Evolutionary conservation across 1,284 basidiomycete genomes (phyloP), one percentile per base, ranked within the genome.

Genomic region (Fomitopsis palustris): DNA sequence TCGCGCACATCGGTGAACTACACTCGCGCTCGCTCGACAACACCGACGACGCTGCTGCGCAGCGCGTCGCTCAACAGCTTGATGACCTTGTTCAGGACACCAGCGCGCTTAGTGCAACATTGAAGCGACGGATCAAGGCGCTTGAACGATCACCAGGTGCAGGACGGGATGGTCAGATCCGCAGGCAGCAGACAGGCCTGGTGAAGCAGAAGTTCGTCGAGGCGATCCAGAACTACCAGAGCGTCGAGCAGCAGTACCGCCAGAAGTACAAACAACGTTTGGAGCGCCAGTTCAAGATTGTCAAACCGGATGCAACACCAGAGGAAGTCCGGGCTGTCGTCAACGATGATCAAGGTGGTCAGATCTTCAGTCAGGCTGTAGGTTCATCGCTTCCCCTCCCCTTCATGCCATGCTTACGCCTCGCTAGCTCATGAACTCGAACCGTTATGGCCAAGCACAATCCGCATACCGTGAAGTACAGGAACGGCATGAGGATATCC

Each of bases 251-350:
- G 75, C 88, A 93, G 70, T 94, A 92, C 74, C 88, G 96, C 60
- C 83, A 90, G 65, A 96, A 93, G 78, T 95, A 97, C 77, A 94
- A 94, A 76, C 93, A 96, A 73, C 83, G 95, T 49, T 88, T 96
- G 79, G 96, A 96, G 78, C 85, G 97, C 63, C 97, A 99, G 77
- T 96, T 91, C 81, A 94, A 90, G 77, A 99, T 99, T 67, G 95
- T 97, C 62, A 98, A 98, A 77, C 96, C 96, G 19, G 91, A 97
- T 75, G 96, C 96, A 7, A 87, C 94, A 5, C 91, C 92, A 4
- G 93, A 95, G 62, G 96, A 99, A 76, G 82, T 99, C 66, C 82
- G 84, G 64, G 88, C 93, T 19, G 91, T 94, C 33, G 89, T 96
- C 27, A 88, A 92, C 61, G 92, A 96, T 70, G 90, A 95, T 64